These are phyloP conservation scores for Comarum palustre DNA, from an alignment of 306 rosid genomes.

Conservation along the genomic window DNA sequence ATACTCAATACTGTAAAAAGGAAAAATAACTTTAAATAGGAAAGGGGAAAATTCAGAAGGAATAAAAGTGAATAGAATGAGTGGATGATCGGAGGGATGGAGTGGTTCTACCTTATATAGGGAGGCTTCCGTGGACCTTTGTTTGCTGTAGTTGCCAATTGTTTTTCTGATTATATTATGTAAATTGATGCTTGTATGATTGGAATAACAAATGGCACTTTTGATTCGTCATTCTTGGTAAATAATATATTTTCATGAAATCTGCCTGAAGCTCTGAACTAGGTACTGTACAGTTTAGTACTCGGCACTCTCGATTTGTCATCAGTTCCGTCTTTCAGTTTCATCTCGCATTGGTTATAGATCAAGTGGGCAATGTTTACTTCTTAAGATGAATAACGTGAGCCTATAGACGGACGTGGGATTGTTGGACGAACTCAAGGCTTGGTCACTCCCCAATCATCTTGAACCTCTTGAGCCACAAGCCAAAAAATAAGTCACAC, in stretches of 20 bases:
- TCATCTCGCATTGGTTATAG: not conserved
- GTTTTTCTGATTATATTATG: constrained; percentile 65
- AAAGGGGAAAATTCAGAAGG: constrained; percentile 22
- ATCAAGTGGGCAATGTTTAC: no score
- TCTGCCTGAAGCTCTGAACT: not conserved
- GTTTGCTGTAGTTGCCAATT: constrained; percentile 51
- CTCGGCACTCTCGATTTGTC: not conserved
- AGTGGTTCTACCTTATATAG: constrained; percentile 31
- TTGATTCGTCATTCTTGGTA: constrained; percentile 82
- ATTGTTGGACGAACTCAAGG: no score
- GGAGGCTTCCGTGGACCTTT: constrained; percentile 45
- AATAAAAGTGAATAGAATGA: constrained; percentile 14
- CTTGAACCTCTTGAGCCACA: no score
- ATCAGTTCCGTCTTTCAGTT: not conserved
- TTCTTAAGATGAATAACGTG: no score
- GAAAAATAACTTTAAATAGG: constrained; percentile 45
- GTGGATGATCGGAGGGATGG: constrained; percentile 33
- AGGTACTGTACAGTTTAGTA: not conserved
- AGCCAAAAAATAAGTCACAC: no score
- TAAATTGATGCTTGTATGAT: constrained; percentile 53
- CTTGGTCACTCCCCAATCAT: no score
- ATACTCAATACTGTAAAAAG: constrained; percentile 89
- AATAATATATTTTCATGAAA: constrained; percentile 49
- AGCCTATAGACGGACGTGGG: no score
- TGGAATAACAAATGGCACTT: constrained; percentile 70